Evolutionary conservation across 2,329 filamentous ascomycete genomes (phyloP), one percentile per base, ranked within the genome.

Genomic region (Balansia obtecta): DNA sequence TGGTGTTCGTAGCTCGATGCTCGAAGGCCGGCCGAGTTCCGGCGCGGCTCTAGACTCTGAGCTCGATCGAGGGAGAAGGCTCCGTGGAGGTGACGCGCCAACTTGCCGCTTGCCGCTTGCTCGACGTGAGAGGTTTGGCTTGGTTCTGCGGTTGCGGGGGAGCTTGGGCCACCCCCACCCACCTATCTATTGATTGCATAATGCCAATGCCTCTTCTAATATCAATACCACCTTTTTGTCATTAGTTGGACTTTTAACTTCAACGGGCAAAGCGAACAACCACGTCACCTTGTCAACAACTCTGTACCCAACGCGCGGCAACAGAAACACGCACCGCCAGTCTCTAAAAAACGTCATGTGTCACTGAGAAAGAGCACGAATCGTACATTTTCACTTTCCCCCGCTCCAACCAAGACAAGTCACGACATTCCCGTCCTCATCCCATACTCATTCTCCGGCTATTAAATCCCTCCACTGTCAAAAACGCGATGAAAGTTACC

Each of bases 401-500:
- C 27, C 8, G 27, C 27, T 27, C 7, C 27, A 27, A 27, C 7
- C 27, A 7, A 6, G 27, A 27, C 27, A 7, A 27, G 27, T 27
- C 27, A 1, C 5, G 27, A 27, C 5, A 27, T 27, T 6, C 22
- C 22, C 22, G 6, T 27, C 6, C 22, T 6, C 22, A 3, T 27
- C 6, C 8, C 27, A 27, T 27, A 27, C 4, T 27, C 4, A 27
- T 5, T 6, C 27, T 27, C 27, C 8, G 27, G 2, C 27, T 27
- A 27, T 27, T 27, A 7, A 27, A 6, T 27, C 8, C 27, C 8
- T 27, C 27, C 7, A 6, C 27, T 27, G 27, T 27, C 27, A 16
- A 2, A 16, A 45, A 45, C 13, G 41, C 5, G 49, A 98, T 98
- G 93, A 97, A 95, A 71, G 88, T 97, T 72, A 93, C 82, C 45